A percentile compares a stretch with the other conserved stretches of the same genome.
Conservation (phyloP, 768 basidiomycete genomes). For the Artomyces pyxidatus region DNA sequence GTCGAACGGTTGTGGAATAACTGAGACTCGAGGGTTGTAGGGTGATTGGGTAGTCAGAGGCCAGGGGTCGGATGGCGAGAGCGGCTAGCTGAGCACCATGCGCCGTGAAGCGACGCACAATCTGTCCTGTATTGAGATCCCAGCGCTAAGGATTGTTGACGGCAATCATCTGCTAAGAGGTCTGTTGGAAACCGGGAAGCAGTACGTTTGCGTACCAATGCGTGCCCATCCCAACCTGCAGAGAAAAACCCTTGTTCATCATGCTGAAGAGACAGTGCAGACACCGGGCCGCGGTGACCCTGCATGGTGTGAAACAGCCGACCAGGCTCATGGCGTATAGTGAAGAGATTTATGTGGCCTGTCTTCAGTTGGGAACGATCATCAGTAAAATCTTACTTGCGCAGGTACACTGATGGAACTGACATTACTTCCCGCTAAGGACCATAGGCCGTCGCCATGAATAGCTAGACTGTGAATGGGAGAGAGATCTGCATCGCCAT, state of each 20-base stretch:
- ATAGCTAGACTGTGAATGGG: slow-evolving; percentile 88
- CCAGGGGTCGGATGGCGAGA: slow-evolving; percentile 65
- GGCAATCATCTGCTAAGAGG: slow-evolving; percentile 12
- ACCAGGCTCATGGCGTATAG: slow-evolving; percentile 88
- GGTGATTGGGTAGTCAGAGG: slow-evolving; percentile 23
- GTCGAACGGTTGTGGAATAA: background rate
- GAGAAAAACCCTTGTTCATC: slow-evolving; percentile 84
- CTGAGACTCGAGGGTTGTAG: slow-evolving; percentile 8
- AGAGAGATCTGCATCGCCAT: slow-evolving; percentile 26
- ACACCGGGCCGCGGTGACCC: slow-evolving; percentile 77
- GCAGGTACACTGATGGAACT: slow-evolving; percentile 23
- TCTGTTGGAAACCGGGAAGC: background rate
- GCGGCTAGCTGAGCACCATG: slow-evolving; percentile 83
- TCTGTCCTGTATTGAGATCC: slow-evolving; percentile 90
- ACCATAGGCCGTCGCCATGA: slow-evolving; percentile 92
- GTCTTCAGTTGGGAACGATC: slow-evolving; percentile 35
- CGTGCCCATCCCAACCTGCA: slow-evolving; percentile 91
- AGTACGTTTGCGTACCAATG: slow-evolving; percentile 48
- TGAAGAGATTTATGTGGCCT: slow-evolving; percentile 90
- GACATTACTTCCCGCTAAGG: slow-evolving; percentile 81
- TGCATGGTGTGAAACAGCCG: slow-evolving; percentile 61
- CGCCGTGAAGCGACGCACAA: slow-evolving; percentile 64
- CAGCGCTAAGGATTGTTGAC: slow-evolving; percentile 63
- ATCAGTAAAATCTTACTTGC: slow-evolving; percentile 6
- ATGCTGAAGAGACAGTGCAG: slow-evolving; percentile 71